These are phyloP conservation scores for Eucalyptus caleyi DNA, from an alignment of 345 rosid species.

Conservation along the genomic window DNA sequence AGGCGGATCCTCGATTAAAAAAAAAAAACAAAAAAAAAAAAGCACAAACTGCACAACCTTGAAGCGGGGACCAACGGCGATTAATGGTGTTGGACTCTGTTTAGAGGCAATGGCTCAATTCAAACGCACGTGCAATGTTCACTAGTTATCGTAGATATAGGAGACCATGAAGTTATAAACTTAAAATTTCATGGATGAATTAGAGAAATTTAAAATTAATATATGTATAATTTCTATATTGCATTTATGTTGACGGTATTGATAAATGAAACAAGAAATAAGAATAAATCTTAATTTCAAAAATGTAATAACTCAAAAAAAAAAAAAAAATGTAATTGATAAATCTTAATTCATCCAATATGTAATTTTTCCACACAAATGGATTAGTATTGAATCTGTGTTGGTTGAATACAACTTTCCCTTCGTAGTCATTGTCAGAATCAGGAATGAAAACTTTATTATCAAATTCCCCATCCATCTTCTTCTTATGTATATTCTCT, in stretches of 20 bases:
- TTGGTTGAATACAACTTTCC: background rate
- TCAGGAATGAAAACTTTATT: background rate
- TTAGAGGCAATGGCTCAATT: too few relatives aligned
- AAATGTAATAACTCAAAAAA: too few relatives aligned
- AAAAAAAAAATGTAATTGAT: too few relatives aligned
- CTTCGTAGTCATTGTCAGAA: background rate
- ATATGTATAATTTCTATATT: too few relatives aligned
- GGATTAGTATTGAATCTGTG: background rate
- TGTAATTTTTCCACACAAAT: background rate
- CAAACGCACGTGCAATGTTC: background rate
- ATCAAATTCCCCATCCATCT: background rate
- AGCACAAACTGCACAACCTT: fast-evolving
- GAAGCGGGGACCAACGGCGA: fast-evolving
- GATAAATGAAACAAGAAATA: too few relatives aligned
- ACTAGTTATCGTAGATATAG: too few relatives aligned
- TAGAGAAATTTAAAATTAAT: background rate
- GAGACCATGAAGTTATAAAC: background rate
- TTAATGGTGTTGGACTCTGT: fast-evolving
- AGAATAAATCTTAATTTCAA: too few relatives aligned
- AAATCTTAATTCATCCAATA: background rate
- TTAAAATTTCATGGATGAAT: too few relatives aligned
- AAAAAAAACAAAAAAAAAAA: too few relatives aligned
- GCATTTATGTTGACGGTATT: too few relatives aligned
- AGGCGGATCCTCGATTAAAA: fast-evolving
- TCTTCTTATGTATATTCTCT: background rate